Base-by-base conservation (phyloP, 345 rosid genomes). In the Turnera subulata region DNA sequence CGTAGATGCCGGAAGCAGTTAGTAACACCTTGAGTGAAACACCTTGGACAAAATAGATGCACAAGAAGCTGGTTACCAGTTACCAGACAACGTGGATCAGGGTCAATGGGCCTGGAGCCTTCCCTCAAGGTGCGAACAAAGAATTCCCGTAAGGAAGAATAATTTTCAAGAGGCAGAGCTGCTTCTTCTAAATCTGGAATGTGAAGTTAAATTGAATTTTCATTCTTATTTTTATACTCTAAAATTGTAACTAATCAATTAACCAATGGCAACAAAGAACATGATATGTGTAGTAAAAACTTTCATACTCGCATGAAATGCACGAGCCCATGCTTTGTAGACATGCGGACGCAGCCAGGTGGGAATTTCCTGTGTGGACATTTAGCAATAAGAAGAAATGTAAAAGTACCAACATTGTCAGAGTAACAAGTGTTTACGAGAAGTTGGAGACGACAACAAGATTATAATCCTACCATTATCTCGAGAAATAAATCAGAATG, bases 21-120 rank as follows among this genome's bases (percentile, higher is more conserved):
- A 64, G 72, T 56, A 53, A 52, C 35, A 44, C 25, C 59, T 58
- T 50, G 63, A 53, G 61, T 44, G 21, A 19, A 61, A 52, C 48
- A 14, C 25, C 20, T 35, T 53, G 59, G 12, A 65, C 67, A 38
- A 40, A 55, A 56, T 33, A 62, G 54, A 73, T 58, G 53, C 54
- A 53, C 73, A 66, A 70, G 58, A 61, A 68, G 72, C 78, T 61
- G 64, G 86, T 80, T 85, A 83, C 86, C 88, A 76, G 94, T 85
- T 89, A 93, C 97, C 99, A 89, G 94, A 78, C 97, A 85, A 69
- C 74, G 59, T 18, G 91, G 96, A 72, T 89, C 83, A 14, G 78
- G 73, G 50, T 89, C 86, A 50, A 93, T 82, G 37, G 97, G 97
- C 65, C 99, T 85, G 72, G 81, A 83, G 73, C 96, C 94, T 74